Percentiles rank a stretch among this genome's conserved stretches.
Evolutionary conservation across 2,329 filamentous ascomycete species (phyloP).

Genomic region (Exserohilum turcica): DNA sequence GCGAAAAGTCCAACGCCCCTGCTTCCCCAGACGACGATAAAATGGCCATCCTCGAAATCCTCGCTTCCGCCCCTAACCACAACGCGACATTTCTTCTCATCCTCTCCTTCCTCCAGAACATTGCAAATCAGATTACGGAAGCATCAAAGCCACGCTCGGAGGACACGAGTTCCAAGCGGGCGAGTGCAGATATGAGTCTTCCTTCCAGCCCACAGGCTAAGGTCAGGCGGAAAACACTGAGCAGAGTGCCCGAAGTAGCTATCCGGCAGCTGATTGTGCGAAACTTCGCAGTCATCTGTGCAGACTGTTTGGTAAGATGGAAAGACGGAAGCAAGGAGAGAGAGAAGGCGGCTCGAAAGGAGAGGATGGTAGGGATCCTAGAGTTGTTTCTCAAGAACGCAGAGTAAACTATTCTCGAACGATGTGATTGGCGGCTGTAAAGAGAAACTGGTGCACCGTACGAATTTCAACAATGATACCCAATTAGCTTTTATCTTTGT

Average conservation of each 20-base stretch:
- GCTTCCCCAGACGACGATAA: conserved; percentile 60
- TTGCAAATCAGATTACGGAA: conserved; percentile 59
- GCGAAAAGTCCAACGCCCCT: conserved; percentile 53
- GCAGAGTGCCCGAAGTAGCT: conserved; percentile 56
- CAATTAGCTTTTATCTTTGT: background rate
- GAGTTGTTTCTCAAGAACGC: conserved; percentile 66
- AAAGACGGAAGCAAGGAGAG: conserved; percentile 55
- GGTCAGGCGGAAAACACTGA: conserved; percentile 46
- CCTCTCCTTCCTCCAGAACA: conserved; percentile 72
- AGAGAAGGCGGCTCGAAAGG: conserved; percentile 65
- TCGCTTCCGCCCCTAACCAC: conserved; percentile 71
- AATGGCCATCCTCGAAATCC: conserved; percentile 71
- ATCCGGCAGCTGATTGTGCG: conserved; percentile 65
- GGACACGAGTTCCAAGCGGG: conserved; percentile 24
- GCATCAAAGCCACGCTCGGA: conserved; percentile 28
- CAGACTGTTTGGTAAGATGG: conserved; percentile 64
- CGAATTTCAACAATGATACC: background rate
- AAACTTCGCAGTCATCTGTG: conserved; percentile 69
- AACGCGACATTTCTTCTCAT: conserved; percentile 90
- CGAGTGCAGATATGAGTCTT: conserved; percentile 31
- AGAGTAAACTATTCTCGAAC: background rate
- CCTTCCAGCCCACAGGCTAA: conserved; percentile 43
- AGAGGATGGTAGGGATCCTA: conserved; percentile 68
- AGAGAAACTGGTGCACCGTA: background rate
- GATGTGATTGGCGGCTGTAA: background rate